These are phyloP conservation scores for Larix kaempferi DNA, from an alignment of 75 land plant genomes.

Conservation along the genomic window DNA sequence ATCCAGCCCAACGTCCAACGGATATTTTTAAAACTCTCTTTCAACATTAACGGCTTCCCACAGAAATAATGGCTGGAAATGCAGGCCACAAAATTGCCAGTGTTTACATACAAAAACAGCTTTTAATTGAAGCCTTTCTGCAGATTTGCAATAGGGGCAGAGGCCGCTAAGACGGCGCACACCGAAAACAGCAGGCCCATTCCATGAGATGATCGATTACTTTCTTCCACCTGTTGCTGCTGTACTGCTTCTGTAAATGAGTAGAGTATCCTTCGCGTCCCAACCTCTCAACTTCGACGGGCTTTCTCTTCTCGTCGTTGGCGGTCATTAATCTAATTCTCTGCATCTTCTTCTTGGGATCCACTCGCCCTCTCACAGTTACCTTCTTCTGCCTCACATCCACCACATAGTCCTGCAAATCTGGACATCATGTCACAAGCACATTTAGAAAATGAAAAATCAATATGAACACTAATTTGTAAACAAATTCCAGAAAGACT, in stretches of 20 bases:
- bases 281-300: neutral
- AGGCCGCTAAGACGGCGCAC: no score
- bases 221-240: neutral
- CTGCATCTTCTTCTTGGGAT: slow-evolving; percentile 3
- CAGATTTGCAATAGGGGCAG: no score
- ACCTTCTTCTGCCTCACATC: neutral
- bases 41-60: no score
- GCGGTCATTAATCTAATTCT: neutral
- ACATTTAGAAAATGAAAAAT: no score
- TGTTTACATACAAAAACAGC: no score
- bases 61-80: no score
- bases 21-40: no score
- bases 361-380: slow-evolving; percentile 2
- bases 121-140: no score
- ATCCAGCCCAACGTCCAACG: no score
- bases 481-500: no score
- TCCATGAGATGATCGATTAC: neutral
- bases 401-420: neutral
- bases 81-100: no score
- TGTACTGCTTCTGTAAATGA: neutral
- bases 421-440: neutral
- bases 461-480: no score
- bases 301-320: neutral
- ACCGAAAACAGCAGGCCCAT: neutral
- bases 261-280: neutral